phyloP scores from a whole-genome alignment of 2,329 filamentous ascomycete genomes.

The Leptographium wingfieldii region DNA sequence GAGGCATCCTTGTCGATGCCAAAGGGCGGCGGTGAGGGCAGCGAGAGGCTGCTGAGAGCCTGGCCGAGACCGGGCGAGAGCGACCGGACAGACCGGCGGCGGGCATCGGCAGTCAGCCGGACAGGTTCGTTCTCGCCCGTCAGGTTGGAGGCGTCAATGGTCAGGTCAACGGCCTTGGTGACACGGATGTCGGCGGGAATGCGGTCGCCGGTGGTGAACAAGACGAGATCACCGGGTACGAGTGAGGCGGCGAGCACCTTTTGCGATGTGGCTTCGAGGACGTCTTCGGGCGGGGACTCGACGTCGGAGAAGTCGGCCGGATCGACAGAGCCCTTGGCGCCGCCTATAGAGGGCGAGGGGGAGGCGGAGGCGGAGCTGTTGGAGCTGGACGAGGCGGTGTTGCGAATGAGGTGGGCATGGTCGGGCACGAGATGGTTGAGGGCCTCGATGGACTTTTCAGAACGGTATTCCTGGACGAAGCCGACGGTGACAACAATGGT shows the following conservation, averaged over 20 bases:
- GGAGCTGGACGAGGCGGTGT: slow-evolving; percentile 22
- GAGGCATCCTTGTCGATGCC: neutral
- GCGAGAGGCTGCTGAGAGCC: slow-evolving; percentile 15
- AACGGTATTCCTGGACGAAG: slow-evolving; percentile 94
- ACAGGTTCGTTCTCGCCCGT: slow-evolving; percentile 96
- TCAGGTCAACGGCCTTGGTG: slow-evolving; percentile 76
- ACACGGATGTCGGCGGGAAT: slow-evolving; percentile 95
- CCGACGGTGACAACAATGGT: slow-evolving; percentile 95
- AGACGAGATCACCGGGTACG: slow-evolving; percentile 82
- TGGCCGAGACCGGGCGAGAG: slow-evolving; percentile 6
- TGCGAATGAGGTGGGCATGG: slow-evolving; percentile 83
- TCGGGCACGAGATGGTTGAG: slow-evolving; percentile 89
- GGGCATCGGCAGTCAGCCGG: slow-evolving; percentile 56
- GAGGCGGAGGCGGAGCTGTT: slow-evolving; percentile 12
- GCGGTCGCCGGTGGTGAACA: slow-evolving; percentile 91
- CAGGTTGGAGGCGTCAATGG: slow-evolving; percentile 92
- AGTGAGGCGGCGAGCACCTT: slow-evolving; percentile 80
- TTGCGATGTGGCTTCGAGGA: slow-evolving; percentile 59
- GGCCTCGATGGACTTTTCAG: slow-evolving; percentile 93
- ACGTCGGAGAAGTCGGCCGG: slow-evolving; percentile 33
- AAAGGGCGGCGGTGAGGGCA: slow-evolving; percentile 21
- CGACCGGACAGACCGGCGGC: slow-evolving; percentile 13
- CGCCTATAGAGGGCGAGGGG: neutral
- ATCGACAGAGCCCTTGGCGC: neutral
- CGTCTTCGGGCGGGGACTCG: slow-evolving; percentile 48